Evolutionary conservation across 2,329 filamentous ascomycete genomes (phyloP), one percentile per base, ranked within the genome.

Genomic region (Eutypa lata): DNA sequence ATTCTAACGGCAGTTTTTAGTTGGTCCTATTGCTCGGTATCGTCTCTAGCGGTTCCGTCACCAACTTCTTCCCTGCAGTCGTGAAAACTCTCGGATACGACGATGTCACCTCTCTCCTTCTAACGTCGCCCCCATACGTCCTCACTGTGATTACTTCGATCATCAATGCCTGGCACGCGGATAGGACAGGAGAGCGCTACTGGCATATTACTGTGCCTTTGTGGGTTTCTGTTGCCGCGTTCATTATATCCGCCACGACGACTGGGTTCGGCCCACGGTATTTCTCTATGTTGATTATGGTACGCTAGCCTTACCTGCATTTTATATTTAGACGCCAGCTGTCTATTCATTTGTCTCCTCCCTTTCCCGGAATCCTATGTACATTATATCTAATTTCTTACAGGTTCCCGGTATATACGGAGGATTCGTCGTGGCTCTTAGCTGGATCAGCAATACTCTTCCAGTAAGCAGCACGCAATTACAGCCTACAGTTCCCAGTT

Each of bases 401-500:
- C 46, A 73, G 73, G 73, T 82, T 2, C 76, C 82, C 0, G 81
- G 83, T 0, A 73, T 87, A 2, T 89, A 88, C 62, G 79, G 80
- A 1, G 81, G 82, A 47, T 90, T 85, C 63, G 87, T 88, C 1
- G 85, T 89, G 1, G 78, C 78, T 1, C 73, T 90, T 3, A 81
- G 85, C 2, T 94, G 89, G 89, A 90, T 92, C 57, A 84, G 81
- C 46, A 90, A 88, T 65, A 87, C 85, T 1, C 77, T 93, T 49
- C 88, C 89, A 18, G 42, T 45, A 45, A 24, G 42, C 22, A 45
- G 22, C 35, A 7, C 13, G 5, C 13, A 4, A 2, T 21, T n/a
- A n/a, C n/a, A n/a, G n/a, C n/a, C n/a, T n/a, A n/a, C n/a, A n/a
- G n/a, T n/a, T n/a, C n/a, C n/a, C n/a, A n/a, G n/a, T n/a, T n/a